These are phyloP conservation scores for Prunus davidiana DNA, from an alignment of 306 rosid genomes.

Conservation along the genomic window DNA sequence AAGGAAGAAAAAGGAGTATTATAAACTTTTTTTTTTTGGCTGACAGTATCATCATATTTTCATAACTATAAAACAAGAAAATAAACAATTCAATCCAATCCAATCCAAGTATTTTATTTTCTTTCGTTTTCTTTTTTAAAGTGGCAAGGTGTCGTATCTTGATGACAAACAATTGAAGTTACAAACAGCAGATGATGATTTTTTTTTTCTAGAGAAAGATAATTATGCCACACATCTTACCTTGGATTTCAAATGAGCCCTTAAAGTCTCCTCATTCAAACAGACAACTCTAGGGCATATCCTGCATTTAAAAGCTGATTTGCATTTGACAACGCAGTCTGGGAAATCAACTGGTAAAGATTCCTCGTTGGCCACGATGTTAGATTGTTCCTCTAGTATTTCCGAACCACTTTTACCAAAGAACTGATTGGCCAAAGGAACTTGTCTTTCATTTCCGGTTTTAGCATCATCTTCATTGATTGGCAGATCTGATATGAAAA, in stretches of 20 bases:
- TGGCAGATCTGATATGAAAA: constrained; percentile 39
- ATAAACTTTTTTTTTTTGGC: too few relatives aligned
- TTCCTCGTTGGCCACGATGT: constrained; percentile 25
- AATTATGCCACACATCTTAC: constrained; percentile 31
- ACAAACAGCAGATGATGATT: not conserved
- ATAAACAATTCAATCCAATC: not conserved
- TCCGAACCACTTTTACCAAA: constrained; percentile 31
- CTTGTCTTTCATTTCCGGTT: constrained; percentile 30
- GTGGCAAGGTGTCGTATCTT: not conserved
- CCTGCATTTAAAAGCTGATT: constrained; percentile 87
- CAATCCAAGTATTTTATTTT: not conserved
- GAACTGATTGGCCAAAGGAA: constrained; percentile 23
- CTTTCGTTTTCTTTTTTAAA: not conserved
- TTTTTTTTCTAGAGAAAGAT: constrained; percentile 7
- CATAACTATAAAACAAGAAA: not conserved
- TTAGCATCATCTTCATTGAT: constrained; percentile 53
- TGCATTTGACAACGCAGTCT: constrained; percentile 50
- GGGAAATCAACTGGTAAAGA: constrained; percentile 33
- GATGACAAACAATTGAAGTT: not conserved
- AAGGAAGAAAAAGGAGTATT: not conserved
- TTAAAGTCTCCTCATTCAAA: constrained; percentile 71
- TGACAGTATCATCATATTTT: not conserved
- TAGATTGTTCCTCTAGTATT: constrained; percentile 26
- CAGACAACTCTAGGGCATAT: constrained; percentile 84
- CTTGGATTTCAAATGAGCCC: constrained; percentile 86